A percentile compares a stretch with the other conserved stretches of the same genome.
Conservation (phyloP, 208 protist genomes). For the Borovskyia barvae region DNA sequence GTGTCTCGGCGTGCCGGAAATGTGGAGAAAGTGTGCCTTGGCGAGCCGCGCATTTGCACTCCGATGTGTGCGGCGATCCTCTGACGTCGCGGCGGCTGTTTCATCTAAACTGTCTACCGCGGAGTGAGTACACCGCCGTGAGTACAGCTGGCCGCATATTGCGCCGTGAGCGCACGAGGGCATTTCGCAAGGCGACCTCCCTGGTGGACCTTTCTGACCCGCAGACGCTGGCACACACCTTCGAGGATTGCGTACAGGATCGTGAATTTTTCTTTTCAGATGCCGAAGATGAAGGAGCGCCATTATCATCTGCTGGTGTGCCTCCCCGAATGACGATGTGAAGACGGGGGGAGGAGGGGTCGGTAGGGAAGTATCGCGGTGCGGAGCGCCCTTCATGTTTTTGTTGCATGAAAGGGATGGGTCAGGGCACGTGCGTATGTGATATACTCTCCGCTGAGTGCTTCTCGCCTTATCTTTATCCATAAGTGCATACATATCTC, state of each 20-base stretch:
- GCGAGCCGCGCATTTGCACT: constrained; percentile 52
- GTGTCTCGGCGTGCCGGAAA: constrained; percentile 40
- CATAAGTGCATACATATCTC: too few relatives aligned
- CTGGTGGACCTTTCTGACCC: constrained; percentile 72
- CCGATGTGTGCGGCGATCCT: constrained; percentile 61
- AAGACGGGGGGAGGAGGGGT: too few relatives aligned
- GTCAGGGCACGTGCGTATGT: too few relatives aligned
- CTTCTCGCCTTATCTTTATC: too few relatives aligned
- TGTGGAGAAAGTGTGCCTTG: constrained; percentile 55
- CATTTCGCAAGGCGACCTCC: constrained; percentile 42
- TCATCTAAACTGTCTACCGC: constrained; percentile 64
- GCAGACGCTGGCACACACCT: constrained; percentile 78
- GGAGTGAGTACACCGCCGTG: constrained; percentile 67
- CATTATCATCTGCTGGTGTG: constrained; percentile 4
- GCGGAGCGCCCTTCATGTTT: too few relatives aligned
- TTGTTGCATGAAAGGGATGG: too few relatives aligned
- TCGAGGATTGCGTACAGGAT: constrained; percentile 77
- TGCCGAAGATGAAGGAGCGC: neutral
- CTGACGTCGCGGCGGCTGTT: constrained; percentile 38
- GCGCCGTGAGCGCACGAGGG: constrained; percentile 22
- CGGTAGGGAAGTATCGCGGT: too few relatives aligned
- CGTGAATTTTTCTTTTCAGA: constrained; percentile 48
- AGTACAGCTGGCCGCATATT: constrained; percentile 37
- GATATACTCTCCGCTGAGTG: too few relatives aligned
- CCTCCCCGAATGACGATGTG: too few relatives aligned